Evolutionary conservation across 108 stramenopile genomes (phyloP), one percentile per base, ranked within the genome.

Genomic region (Nitzschia sp.): DNA sequence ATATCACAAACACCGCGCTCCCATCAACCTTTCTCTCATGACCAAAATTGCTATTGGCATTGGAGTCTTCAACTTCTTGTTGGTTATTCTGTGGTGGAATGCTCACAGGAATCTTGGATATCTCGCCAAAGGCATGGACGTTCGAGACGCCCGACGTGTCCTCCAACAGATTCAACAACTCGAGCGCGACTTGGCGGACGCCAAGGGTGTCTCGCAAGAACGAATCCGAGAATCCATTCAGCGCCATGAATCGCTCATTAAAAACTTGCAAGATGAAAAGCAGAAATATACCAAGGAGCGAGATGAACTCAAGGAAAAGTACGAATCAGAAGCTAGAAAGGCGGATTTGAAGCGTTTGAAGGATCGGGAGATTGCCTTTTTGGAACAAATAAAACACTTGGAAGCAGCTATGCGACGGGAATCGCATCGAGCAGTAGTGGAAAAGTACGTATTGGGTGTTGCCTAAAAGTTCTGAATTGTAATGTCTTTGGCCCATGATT

Each of bases 351-450:
- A 48, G 12, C 63, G 63, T 11, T 41, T 50, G 29, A 29, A 58
- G 22, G 46, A 69, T 38, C 72, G 88, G 15, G 88, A 90, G 68
- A 25, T 19, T 3, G 88, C 82, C 7, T 71, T 77, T 54, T 73
- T 67, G 66, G 50, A 72, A 10, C 84, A 83, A 65, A 63, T 85
- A 17, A 76, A 77, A 11, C 50, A 55, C 41, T 57, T 90, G 53
- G 59, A 75, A 65, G 39, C 59, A 11, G 50, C 61, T 10, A 75
- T 78, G 7, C 53, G 65, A 34, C 25, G 61, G 37, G 80, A 83
- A 56, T 76, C 84, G 26, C 34, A 66, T n/a, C 70, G 86, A 26
- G 76, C 74, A 51, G 76, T 79, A 10, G 17, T 80, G 44, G 88
- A 90, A 77, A 71, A 79, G 88, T 87, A 71, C 52, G 86, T 72